Evolutionary conservation across 805 yeast genomes (phyloP), one percentile per base, ranked within the genome.

Genomic region (Crinitomyces ghanaensis): DNA sequence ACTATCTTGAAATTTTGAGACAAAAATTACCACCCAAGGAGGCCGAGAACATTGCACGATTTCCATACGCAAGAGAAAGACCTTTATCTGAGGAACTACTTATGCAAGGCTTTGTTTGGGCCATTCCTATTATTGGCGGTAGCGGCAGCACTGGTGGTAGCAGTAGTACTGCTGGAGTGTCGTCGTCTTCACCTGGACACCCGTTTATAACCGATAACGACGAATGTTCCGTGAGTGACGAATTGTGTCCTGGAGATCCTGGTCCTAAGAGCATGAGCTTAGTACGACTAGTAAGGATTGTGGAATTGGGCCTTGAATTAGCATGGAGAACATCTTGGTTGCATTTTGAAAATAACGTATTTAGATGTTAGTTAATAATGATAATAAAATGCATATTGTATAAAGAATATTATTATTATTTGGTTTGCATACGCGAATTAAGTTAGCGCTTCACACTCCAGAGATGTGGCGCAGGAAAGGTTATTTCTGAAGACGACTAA

Each of bases 71-170:
- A 12, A 26, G 41, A 17, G 37, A 42, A 26, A 34, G 46, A 18
- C 46, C 50, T 3, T 26, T 45, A 7, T 48, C 50, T 4, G 50
- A 45, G 19, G 50, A 45, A 20, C 27, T 36, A 19, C 28, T 36
- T 21, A 18, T 42, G n/a, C 17, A 31, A 4, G 50, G 50, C 18
- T 34, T 44, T 13, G 31, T 30, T 1, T 45, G 50, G 50, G 33
- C 39, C 5, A 27, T 30, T 12, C n/a, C n/a, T n/a, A n/a, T n/a
- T n/a, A n/a, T n/a, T n/a, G n/a, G n/a, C n/a, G n/a, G n/a, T n/a
- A n/a, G n/a, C n/a, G n/a, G n/a, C n/a, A n/a, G n/a, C n/a, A n/a
- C n/a, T n/a, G n/a, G n/a, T n/a, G n/a, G n/a, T n/a, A n/a, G n/a
- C n/a, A n/a, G n/a, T n/a, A n/a, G n/a, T n/a, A n/a, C n/a, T n/a